phyloP scores from a whole-genome alignment of 129 eudicot species.

The Pulicaria dysenterica region DNA sequence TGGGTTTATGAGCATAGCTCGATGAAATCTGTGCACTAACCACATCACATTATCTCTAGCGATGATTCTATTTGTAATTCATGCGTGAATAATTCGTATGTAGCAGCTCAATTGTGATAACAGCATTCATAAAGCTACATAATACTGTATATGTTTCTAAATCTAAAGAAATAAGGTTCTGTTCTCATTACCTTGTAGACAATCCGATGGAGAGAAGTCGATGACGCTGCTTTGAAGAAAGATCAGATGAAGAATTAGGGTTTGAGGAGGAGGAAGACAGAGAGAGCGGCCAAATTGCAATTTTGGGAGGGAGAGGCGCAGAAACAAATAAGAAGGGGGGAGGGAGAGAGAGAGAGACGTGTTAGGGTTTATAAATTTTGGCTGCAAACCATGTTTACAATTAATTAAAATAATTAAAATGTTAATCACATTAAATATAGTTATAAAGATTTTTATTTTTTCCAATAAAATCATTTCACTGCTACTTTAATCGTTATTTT shows the following conservation, averaged over 20 bases:
- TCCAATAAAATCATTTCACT: too few species aligned
- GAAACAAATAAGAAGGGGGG: neutral
- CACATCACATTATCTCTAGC: neutral
- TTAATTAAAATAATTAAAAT: too few species aligned
- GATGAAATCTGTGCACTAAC: neutral
- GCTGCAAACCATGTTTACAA: conserved; percentile 15
- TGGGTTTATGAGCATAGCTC: conserved; percentile 5
- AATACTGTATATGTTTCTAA: neutral
- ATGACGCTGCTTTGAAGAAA: conserved; percentile 28
- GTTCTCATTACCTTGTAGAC: conserved; percentile 28
- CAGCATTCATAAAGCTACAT: neutral
- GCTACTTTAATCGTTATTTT: too few species aligned
- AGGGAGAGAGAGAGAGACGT: neutral
- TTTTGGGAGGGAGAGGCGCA: conserved; percentile 19
- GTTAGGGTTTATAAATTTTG: conserved; percentile 33
- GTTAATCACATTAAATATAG: too few species aligned
- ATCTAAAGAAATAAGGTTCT: neutral
- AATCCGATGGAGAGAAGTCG: conserved; percentile 9
- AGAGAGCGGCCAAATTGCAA: conserved; percentile 17
- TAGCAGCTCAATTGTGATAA: neutral
- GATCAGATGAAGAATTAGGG: conserved; percentile 26
- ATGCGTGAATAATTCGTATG: neutral
- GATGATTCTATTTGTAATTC: conserved; percentile 10
- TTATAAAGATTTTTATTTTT: too few species aligned
- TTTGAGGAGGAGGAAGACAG: conserved; percentile 11